Base-by-base conservation (phyloP, 164 flowering plant species). In the Piper betle region DNA sequence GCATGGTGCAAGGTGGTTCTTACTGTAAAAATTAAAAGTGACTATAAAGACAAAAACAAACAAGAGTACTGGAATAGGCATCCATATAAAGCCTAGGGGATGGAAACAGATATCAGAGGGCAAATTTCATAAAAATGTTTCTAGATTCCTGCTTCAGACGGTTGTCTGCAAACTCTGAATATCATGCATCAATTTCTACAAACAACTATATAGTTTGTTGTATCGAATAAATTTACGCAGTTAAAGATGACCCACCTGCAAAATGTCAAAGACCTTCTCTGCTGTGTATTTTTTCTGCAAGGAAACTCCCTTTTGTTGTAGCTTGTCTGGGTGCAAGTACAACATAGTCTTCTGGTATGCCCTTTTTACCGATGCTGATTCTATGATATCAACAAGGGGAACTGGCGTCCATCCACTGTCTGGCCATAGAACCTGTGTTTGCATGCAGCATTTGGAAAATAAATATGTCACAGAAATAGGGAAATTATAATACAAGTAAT, bases 371-470 rank as follows among this genome's bases (percentile, higher is more conserved):
- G 85, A 71, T 73, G 69, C 80, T 66, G 75, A 85, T 73, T 93
- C 96, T 18, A 93, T 88, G 64, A 93, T 79, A 61, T 93, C 88
- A 37, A 82, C 82, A 42, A 93, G 91, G 15, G 97, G 84, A 16
- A 90, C 87, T 11, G 97, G 80, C 63, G 81, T 89, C 97, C 98
- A 90, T 65, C 98, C 98, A 67, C 94, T 83, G 50, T 69, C 86
- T 48, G 86, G 76, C 99, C 97, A 87, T 64, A 93, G 86, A 76
- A 93, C 83, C 98, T 92, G 78, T 39, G 16, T 39, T 55, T 33
- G 39, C 13, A 38, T 15, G 5, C 12, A 4, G 33, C 39, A 33
- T 55, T 55, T 17, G 33, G 58, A 55, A 15, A 55, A 55, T 55
- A 3, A 20, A 55, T 25, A 25, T 25, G 33, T 25, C 33, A 25